Evolutionary conservation across 306 rosid species (phyloP).

Genomic region (Pterocarpus macrocarpus): DNA sequence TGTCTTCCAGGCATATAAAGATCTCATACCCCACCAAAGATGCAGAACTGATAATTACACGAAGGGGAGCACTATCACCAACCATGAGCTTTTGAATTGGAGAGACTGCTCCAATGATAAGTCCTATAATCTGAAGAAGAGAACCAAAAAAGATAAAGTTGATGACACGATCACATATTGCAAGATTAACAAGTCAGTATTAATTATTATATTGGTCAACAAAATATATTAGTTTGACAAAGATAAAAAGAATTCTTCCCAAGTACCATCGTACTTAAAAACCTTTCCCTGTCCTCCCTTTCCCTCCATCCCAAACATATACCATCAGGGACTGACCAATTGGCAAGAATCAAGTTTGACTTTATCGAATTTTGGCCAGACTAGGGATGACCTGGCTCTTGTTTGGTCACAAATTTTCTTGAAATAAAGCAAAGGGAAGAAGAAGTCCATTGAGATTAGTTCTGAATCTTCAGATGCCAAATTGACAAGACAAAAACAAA

Average conservation of each 20-base stretch:
- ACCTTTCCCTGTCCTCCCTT: too few species aligned
- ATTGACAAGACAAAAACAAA: background rate
- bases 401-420: background rate
- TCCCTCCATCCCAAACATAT: too few species aligned
- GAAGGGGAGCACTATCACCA: slow-evolving; percentile 39
- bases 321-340: background rate
- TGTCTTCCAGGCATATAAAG: background rate
- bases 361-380: background rate
- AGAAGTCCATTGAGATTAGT: background rate
- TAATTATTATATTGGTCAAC: background rate
- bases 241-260: background rate
- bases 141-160: background rate
- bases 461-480: background rate
- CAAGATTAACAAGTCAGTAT: background rate
- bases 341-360: background rate
- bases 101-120: slow-evolving; percentile 25
- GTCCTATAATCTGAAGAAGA: slow-evolving; percentile 34
- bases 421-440: background rate
- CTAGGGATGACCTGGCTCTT: background rate
- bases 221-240: too few species aligned
- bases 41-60: slow-evolving; percentile 15
- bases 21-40: slow-evolving; percentile 38
- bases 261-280: background rate
- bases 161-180: background rate
- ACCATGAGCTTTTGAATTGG: slow-evolving; percentile 41